Percentiles rank a stretch among this genome's conserved stretches.
phyloP scores from a whole-genome alignment of 306 rosid genomes.

The Boehmeria nivea region DNA sequence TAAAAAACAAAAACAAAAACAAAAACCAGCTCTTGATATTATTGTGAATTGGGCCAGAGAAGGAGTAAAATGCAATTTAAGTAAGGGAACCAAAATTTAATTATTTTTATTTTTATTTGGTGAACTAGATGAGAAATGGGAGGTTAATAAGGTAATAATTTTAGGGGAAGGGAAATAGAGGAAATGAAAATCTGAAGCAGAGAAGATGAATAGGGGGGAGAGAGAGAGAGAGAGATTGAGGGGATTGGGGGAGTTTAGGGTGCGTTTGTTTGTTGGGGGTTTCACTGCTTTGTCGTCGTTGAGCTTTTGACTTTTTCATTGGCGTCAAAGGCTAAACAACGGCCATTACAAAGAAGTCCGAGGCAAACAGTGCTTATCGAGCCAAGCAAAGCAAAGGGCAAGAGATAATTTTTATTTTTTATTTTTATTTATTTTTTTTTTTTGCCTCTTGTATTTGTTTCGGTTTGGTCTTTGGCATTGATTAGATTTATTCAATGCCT shows the following conservation, averaged over 20 bases:
- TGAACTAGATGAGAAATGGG: background rate
- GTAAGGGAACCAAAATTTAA: too few relatives aligned
- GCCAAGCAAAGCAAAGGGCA: background rate
- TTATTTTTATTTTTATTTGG: too few relatives aligned
- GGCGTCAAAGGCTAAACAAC: slow-evolving; percentile 10
- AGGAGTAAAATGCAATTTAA: too few relatives aligned
- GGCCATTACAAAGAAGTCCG: slow-evolving; percentile 18
- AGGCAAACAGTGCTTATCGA: slow-evolving; percentile 6
- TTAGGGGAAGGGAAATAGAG: background rate
- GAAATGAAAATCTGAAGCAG: background rate
- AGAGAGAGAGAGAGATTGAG: slow-evolving; percentile 1
- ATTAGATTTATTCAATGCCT: slow-evolving; percentile 12
- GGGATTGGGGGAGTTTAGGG: background rate
- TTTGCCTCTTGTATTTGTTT: background rate
- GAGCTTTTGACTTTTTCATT: slow-evolving; percentile 30
- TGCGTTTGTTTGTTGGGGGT: background rate
- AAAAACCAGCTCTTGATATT: background rate
- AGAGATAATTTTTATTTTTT: too few relatives aligned
- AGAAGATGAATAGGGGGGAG: background rate
- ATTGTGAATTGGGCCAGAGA: too few relatives aligned
- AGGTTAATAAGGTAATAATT: background rate
- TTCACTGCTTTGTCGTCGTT: slow-evolving; percentile 13
- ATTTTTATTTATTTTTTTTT: too few relatives aligned
- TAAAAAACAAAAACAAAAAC: background rate
- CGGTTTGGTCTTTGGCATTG: background rate